A percentile compares a stretch with the other conserved stretches of the same genome.
phyloP scores from a whole-genome alignment of 1,284 basidiomycete species.

The Trichosporon sp. region DNA sequence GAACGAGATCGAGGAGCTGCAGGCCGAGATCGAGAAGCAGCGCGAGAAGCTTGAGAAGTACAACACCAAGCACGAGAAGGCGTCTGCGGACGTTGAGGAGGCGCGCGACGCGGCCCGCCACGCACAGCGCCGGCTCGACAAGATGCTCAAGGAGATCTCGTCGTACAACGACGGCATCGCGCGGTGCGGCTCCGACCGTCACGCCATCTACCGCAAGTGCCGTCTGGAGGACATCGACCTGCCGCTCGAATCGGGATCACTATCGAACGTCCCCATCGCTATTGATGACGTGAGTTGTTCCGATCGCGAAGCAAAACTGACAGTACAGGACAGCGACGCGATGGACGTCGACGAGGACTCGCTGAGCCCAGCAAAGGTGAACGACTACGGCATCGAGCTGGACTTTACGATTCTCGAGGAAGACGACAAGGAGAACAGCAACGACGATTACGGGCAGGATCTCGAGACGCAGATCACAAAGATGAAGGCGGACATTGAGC shows the following conservation, averaged over 20 bases:
- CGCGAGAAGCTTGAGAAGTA: conserved; percentile 59
- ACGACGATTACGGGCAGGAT: conserved; percentile 64
- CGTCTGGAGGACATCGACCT: conserved; percentile 87
- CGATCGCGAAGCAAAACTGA: conserved; percentile 8
- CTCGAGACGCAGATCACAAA: conserved; percentile 73
- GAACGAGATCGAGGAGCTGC: conserved; percentile 62
- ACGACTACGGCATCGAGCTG: conserved; percentile 85
- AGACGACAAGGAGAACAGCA: conserved; percentile 73
- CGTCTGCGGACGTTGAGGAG: conserved; percentile 58
- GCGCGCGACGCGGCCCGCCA: conserved; percentile 68
- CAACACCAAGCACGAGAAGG: conserved; percentile 54
- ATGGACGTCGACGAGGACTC: conserved; percentile 86
- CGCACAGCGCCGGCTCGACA: conserved; percentile 72
- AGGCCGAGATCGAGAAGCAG: conserved; percentile 59
- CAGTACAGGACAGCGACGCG: conserved; percentile 61
- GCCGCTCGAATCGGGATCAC: conserved; percentile 66
- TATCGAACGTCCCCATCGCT: conserved; percentile 81
- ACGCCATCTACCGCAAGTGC: conserved; percentile 82
- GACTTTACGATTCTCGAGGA: conserved; percentile 78
- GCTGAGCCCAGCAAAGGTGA: conserved; percentile 64
- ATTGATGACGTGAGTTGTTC: conserved; percentile 64
- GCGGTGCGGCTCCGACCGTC: conserved; percentile 78
- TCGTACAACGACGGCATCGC: conserved; percentile 91
- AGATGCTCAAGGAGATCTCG: conserved; percentile 83
- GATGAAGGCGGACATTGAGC: conserved; percentile 77